Evolutionary conservation across 2,329 filamentous ascomycete species (phyloP), one percentile per base, ranked within the genome.

Genomic region (Boeremia exigua): DNA sequence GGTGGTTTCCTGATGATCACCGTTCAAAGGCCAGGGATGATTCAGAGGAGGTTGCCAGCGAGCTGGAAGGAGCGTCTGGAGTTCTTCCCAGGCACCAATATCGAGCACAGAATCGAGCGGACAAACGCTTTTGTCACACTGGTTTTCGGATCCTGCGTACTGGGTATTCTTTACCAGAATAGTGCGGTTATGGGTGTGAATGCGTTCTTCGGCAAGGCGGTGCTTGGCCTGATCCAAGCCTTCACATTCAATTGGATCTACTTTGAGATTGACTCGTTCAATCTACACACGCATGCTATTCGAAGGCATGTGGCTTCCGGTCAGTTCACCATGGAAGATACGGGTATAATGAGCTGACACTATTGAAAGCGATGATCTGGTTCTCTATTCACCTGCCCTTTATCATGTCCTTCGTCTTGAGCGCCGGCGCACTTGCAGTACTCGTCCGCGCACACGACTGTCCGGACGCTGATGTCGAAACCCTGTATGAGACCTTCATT

Each of bases 61-160:
- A 71, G 70, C 60, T 54, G 70, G 2, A 68, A 70, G 9, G 66
- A 71, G 5, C 68, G 77, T 4, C 84, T 86, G 54, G 84, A 87
- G 59, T 87, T 87, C 69, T 82, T 80, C 48, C 86, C 85, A 2
- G 85, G 83, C 0, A 76, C 84, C 42, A 88, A 87, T 61, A 88
- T 88, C 59, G 86, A 88, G 71, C 86, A 89, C 69, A 82, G 84
- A 50, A 84, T 86, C 4, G 86, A 88, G 70, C 77, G 86, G 6
- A 88, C 83, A 28, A 84, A 84, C 53, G 86, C 86, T 0, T 89
- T 88, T 64, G 84, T 88, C 0, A 83, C 85, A 0, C 75, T 88
- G 2, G 85, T 89, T 1, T 84, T 88, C 61, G 86, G 86, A 14
- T 88, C 87, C 61, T 85, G 82, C 1, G 85, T 88, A 23, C 80